Base-by-base conservation (phyloP, 768 basidiomycete species). In the Phaffia tasmanica region DNA sequence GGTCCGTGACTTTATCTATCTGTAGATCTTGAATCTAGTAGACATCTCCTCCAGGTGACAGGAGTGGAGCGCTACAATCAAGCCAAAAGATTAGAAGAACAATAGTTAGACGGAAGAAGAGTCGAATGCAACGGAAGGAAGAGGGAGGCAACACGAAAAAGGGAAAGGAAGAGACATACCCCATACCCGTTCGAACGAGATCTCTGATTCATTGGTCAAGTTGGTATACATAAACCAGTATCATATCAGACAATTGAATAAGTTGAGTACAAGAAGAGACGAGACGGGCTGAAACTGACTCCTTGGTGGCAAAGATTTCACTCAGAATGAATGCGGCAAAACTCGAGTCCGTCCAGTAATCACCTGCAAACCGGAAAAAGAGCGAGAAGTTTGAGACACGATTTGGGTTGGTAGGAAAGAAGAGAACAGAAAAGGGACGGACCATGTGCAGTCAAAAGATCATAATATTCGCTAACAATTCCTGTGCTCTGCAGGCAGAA, bases 401-500 rank as follows among this genome's bases (percentile, higher is more conserved):
- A 25, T 8, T 19, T n/a, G 11, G 27, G 15, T 7, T 27, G 50
- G 11, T 15, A 29, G 5, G n/a, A 25, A 42, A 29, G 50, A 35
- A 14, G 1, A 3, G 54, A n/a, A 27, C 29, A 54, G 32, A 16
- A 35, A 32, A 23, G 21, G n/a, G n/a, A 30, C 30, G 51, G 23
- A 25, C 30, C 50, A 57, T 21, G 18, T 57, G 27, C 56, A 29
- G 56, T 29, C 56, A 25, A 57, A 5, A 42, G 25, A 57, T 57
- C 56, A 27, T 56, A 30, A 19, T 46, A 64, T 51, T 67, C 66
- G 15, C 61, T 62, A 32, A 67, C 57, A 18, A 56, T 27, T 16
- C 66, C 66, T 0, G 42, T 50, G 16, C 61, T 48, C 61, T 67
- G 61, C 46, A 67, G 66, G 60, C 46, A 63, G 32, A 67, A 67